Percentiles rank a stretch among this genome's conserved stretches.
phyloP scores from a whole-genome alignment of 2,329 filamentous ascomycete species.

The Phialophora expanda region DNA sequence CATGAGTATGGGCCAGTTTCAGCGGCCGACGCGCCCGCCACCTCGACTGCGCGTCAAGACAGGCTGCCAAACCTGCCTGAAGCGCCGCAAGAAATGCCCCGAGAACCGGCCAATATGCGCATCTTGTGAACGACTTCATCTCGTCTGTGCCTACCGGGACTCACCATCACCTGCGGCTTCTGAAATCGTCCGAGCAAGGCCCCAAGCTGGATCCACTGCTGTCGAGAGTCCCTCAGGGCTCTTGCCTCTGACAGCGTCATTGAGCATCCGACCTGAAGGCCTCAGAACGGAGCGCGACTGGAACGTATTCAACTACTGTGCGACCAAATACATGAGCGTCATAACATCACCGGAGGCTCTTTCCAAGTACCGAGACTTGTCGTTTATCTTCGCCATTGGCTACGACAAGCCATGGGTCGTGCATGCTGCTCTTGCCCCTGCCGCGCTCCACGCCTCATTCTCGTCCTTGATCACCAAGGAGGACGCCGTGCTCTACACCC shows the following conservation, averaged over 20 bases:
- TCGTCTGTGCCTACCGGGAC: constrained; percentile 41
- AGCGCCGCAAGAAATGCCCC: constrained; percentile 40
- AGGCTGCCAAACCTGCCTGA: constrained; percentile 30
- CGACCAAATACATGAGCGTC: constrained; percentile 26
- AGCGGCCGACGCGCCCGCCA: constrained; percentile 24
- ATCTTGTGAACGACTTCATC: constrained; percentile 26
- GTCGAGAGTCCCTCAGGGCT: not conserved
- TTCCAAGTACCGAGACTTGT: constrained; percentile 27
- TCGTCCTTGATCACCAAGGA: constrained; percentile 31
- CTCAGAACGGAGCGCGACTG: constrained; percentile 32
- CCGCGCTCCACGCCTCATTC: constrained; percentile 32
- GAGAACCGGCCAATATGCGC: constrained; percentile 43
- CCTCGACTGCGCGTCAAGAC: constrained; percentile 34
- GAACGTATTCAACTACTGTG: constrained; percentile 32
- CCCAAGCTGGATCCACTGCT: not conserved
- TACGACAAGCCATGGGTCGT: constrained; percentile 33
- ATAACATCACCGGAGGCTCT: constrained; percentile 30
- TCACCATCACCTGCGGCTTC: not conserved
- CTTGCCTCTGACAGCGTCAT: constrained; percentile 3
- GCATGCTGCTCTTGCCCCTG: constrained; percentile 33
- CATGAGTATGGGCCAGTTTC: constrained; percentile 6
- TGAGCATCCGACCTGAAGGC: constrained; percentile 18
- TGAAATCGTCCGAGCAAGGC: not conserved
- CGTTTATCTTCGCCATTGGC: constrained; percentile 26
- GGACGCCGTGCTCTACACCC: constrained; percentile 33